Conservation (phyloP, 106 monocot species). For the Platanthera zijinensis region DNA sequence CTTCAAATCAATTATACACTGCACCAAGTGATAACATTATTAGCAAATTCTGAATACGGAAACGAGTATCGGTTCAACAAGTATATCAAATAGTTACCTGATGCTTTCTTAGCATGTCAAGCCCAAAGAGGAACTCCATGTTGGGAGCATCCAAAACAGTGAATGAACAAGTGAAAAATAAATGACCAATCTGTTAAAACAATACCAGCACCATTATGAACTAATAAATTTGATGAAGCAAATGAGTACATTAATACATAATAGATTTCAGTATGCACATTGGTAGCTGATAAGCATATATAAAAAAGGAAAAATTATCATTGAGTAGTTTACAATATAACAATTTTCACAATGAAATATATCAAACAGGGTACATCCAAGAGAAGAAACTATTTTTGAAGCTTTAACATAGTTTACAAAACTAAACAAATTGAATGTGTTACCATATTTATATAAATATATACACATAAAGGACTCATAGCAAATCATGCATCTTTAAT, state of each 20-base stretch:
- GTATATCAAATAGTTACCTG: constrained; percentile 44
- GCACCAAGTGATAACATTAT: constrained; percentile 2
- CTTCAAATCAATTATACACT: constrained; percentile 98
- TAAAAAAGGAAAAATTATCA: neutral
- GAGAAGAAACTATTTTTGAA: no score
- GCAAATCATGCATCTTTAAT: no score
- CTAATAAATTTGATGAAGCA: neutral
- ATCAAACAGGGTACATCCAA: no score
- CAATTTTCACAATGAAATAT: neutral
- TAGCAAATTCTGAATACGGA: neutral
- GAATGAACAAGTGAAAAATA: constrained; percentile 91
- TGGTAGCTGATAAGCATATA: neutral
- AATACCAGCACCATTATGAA: constrained; percentile 1
- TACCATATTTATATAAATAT: no score
- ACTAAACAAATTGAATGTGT: no score
- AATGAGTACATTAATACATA: neutral
- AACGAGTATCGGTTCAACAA: neutral
- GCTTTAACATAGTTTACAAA: no score
- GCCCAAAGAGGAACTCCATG: constrained; percentile 93
- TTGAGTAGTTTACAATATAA: neutral
- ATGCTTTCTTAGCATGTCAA: constrained; percentile 93
- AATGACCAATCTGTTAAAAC: constrained; percentile 65
- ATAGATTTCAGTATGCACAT: neutral
- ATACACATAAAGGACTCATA: no score
- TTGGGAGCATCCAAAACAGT: constrained; percentile 90